Evolutionary conservation across 2,329 filamentous ascomycete species (phyloP), one percentile per base, ranked within the genome.

Genomic region (Dothistroma septosporum): DNA sequence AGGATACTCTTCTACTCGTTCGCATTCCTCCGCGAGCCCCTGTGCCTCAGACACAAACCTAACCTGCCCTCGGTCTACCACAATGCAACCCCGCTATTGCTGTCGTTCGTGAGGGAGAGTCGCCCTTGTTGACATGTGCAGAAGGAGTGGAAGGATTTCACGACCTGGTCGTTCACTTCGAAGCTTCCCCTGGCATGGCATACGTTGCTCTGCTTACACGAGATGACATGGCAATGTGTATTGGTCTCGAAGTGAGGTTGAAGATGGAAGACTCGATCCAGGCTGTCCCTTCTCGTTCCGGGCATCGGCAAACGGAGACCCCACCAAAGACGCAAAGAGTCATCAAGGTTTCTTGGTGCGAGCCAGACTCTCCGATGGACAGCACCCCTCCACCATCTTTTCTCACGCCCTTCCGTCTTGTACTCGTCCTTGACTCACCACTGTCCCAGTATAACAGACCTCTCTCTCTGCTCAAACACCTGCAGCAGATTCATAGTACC

Each of bases 331-430:
- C 10, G 8, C 21, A 28, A 24, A 7, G 37, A n/a, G 12, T n/a
- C 37, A 6, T 28, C 24, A 28, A 28, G 24, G 24, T 28, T 28
- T 28, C 24, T 28, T 28, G 24, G 24, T 28, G 24, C 24, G 24
- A 28, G 24, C 24, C 24, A 28, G 24, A 28, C 24, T 28, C 24
- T 28, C 24, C 24, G 24, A 28, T 28, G 2, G 24, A 28, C 24
- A 28, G 24, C 24, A 28, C 24, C 24, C 16, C 41, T 44, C 41
- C 4, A 7, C 41, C 41, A 44, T 44, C 14, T 44, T 28, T 52
- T 31, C 21, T 53, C 37, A 41, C 52, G 52, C 52, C 52, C 52
- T 54, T 21, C n/a, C 14, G 41, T 19, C 41, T 54, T 41, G 37
- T 37, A 54, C 28, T 37, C 31, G 16, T 41, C 28, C 31, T 54